Conservation (phyloP, 129 eudicot species). For the Centrapalus pauciflorus region DNA sequence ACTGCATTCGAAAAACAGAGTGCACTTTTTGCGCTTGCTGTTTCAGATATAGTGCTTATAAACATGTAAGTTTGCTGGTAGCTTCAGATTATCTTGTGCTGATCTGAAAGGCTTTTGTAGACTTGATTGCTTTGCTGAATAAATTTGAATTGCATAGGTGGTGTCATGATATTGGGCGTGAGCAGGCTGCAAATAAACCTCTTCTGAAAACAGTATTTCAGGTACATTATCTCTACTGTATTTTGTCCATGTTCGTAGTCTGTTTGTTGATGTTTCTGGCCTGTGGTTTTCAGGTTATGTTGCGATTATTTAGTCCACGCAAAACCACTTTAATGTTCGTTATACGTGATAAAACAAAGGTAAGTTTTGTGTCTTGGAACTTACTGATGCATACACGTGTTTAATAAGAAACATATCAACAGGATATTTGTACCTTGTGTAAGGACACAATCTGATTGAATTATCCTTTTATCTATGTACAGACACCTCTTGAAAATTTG, state of each 20-base stretch:
- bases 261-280: not conserved
- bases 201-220: slow-evolving; percentile 88
- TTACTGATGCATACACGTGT: not conserved
- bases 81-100: not conserved
- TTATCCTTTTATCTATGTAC: slow-evolving; percentile 17
- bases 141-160: slow-evolving; percentile 43
- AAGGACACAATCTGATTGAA: not conserved
- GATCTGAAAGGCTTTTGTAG: not conserved
- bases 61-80: slow-evolving; percentile 66
- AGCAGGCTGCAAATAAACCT: slow-evolving; percentile 97
- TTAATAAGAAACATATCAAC: too few relatives aligned
- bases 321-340: slow-evolving; percentile 97
- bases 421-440: not conserved
- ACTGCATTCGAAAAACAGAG: slow-evolving; percentile 96
- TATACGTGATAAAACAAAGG: slow-evolving; percentile 97
- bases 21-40: slow-evolving; percentile 96
- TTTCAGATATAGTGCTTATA: slow-evolving; percentile 95
- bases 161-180: slow-evolving; percentile 96
- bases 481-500: slow-evolving; percentile 92
- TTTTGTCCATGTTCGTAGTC: not conserved
- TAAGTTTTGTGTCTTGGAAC: slow-evolving; percentile 29
- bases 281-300: slow-evolving; percentile 68
- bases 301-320: slow-evolving; percentile 98
- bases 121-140: not conserved
- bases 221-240: slow-evolving; percentile 26